These are phyloP conservation scores for Eurotiales sp. DNA, from an alignment of 2,329 filamentous ascomycete species.

Conservation along the genomic window DNA sequence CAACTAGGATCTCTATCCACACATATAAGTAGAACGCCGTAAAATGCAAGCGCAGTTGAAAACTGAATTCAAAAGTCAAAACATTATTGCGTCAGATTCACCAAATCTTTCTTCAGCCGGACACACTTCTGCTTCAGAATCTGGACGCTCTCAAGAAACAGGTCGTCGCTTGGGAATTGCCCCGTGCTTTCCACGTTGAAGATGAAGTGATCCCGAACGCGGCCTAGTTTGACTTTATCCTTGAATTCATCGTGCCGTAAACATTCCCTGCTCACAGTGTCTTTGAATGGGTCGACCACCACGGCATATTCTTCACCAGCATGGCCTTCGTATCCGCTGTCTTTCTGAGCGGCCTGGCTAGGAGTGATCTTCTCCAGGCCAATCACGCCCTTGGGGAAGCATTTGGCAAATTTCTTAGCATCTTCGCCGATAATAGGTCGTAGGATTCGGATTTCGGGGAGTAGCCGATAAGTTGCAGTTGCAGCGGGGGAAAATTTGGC, in stretches of 20 bases:
- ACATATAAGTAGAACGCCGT: slow-evolving; percentile 29
- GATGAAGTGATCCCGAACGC: slow-evolving; percentile 93
- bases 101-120: slow-evolving; percentile 43
- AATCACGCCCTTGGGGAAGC: slow-evolving; percentile 88
- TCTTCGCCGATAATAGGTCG: slow-evolving; percentile 81
- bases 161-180: slow-evolving; percentile 87
- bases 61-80: slow-evolving; percentile 9
- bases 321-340: slow-evolving; percentile 67
- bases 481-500: slow-evolving; percentile 96
- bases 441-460: slow-evolving; percentile 82
- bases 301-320: slow-evolving; percentile 83
- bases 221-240: slow-evolving; percentile 89
- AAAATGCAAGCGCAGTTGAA: slow-evolving; percentile 30
- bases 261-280: slow-evolving; percentile 92
- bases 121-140: slow-evolving; percentile 78
- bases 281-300: slow-evolving; percentile 81
- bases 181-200: slow-evolving; percentile 93
- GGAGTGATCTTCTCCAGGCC: slow-evolving; percentile 67
- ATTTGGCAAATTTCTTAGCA: slow-evolving; percentile 82
- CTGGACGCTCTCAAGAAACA: slow-evolving; percentile 87
- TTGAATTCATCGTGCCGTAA: slow-evolving; percentile 89
- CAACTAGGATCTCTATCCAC: slow-evolving; percentile 8
- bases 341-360: slow-evolving; percentile 58
- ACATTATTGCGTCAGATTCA: slow-evolving; percentile 38
- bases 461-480: slow-evolving; percentile 84